These are phyloP conservation scores for Phytophthora pisi DNA, from an alignment of 352 stramenopile genomes.

Conservation along the genomic window DNA sequence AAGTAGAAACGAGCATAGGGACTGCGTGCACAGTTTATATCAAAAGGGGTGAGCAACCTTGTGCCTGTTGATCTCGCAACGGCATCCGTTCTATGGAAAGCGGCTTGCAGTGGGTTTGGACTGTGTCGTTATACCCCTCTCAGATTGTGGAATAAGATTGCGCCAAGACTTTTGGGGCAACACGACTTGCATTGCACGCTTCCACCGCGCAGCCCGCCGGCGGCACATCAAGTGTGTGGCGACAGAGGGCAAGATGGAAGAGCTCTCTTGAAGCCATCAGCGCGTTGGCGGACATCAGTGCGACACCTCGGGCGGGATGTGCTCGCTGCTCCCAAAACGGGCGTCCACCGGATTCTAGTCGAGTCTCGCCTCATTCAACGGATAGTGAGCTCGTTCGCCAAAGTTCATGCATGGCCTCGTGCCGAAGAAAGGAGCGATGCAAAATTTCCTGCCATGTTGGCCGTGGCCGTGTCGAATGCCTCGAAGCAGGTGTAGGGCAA, in stretches of 20 bases:
- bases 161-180: background rate
- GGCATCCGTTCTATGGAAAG: background rate
- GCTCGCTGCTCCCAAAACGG: background rate
- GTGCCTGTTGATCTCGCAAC: background rate
- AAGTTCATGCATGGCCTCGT: background rate
- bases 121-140: background rate
- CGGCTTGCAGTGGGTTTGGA: background rate
- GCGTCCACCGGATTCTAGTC: background rate
- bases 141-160: slow-evolving; percentile 7
- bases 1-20: background rate
- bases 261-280: background rate
- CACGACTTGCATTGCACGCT: background rate
- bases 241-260: background rate
- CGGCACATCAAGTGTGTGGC: background rate
- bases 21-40: background rate
- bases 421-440: background rate
- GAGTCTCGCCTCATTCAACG: background rate
- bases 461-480: background rate
- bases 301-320: background rate
- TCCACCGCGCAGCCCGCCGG: background rate
- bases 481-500: no score
- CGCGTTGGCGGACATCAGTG: background rate
- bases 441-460: background rate
- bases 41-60: background rate
- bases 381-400: background rate